A percentile compares a stretch with the other conserved stretches of the same genome.
phyloP scores from a whole-genome alignment of 495 filamentous ascomycete species.

The Pyronema domesticum region DNA sequence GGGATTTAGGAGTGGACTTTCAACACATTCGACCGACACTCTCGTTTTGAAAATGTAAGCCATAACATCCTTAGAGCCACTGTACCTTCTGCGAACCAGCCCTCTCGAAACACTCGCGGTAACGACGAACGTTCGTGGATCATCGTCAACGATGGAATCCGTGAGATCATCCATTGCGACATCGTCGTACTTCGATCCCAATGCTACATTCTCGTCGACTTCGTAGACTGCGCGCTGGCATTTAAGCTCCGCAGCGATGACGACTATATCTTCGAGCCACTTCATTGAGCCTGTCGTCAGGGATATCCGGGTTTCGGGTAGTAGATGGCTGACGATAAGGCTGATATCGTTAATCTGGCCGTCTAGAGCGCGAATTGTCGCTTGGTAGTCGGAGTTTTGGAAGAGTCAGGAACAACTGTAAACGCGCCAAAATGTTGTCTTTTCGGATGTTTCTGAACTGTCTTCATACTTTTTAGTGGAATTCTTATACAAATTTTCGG shows the following conservation, averaged over 20 bases:
- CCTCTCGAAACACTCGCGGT: too few relatives aligned
- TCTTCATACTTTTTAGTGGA: too few relatives aligned
- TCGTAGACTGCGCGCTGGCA: constrained; percentile 1
- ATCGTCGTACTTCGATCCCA: background rate
- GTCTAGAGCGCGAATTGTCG: background rate
- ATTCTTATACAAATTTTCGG: background rate
- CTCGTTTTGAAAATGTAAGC: too few relatives aligned
- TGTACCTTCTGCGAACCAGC: too few relatives aligned
- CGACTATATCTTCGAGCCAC: background rate
- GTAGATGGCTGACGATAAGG: background rate
- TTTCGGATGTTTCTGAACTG: background rate
- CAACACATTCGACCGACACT: too few relatives aligned
- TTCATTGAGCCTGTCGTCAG: too few relatives aligned
- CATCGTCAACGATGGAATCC: too few relatives aligned
- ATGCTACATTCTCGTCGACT: background rate
- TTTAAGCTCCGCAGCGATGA: background rate
- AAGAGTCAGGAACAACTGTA: background rate
- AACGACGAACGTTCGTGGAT: too few relatives aligned
- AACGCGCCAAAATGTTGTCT: constrained; percentile 1
- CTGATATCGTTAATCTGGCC: background rate
- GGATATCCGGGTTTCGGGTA: background rate
- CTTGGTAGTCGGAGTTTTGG: background rate
- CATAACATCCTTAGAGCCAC: too few relatives aligned
- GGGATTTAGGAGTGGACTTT: too few relatives aligned
- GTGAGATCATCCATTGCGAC: background rate